Conservation (phyloP, 2,329 filamentous ascomycete species). For the Chalaropsis thielavioides region DNA sequence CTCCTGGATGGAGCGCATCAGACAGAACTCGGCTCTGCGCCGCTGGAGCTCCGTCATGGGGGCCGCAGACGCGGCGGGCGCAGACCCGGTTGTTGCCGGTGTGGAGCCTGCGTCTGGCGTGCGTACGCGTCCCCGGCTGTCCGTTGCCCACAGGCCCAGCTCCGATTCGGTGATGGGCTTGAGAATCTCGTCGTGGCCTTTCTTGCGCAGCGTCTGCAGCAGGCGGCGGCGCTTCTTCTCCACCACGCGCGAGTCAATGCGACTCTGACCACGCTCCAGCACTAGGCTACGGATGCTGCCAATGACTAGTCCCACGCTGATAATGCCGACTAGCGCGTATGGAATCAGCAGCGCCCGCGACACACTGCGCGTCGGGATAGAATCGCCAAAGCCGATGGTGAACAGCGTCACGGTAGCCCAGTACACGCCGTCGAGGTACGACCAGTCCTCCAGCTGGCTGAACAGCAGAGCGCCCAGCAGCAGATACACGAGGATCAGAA, state of each 20-base stretch:
- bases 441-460: conserved; percentile 55
- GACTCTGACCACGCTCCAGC: conserved; percentile 41
- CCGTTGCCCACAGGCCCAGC: background rate
- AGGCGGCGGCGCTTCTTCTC: conserved; percentile 42
- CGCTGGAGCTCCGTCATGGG: conserved; percentile 37
- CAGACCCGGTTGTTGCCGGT: background rate
- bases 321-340: conserved; percentile 68
- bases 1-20: conserved; percentile 69
- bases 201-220: conserved; percentile 32
- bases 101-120: background rate
- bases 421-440: conserved; percentile 63
- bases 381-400: conserved; percentile 50
- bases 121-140: conserved; percentile 19
- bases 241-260: conserved; percentile 42
- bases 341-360: conserved; percentile 64
- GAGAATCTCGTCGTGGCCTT: conserved; percentile 35
- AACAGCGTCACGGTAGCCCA: conserved; percentile 62
- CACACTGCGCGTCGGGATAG: conserved; percentile 33
- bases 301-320: conserved; percentile 72
- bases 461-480: conserved; percentile 66
- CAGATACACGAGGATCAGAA: conserved; percentile 69
- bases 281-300: conserved; percentile 58
- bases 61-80: background rate
- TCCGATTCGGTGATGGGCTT: conserved; percentile 30
- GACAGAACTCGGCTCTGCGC: conserved; percentile 54